Conservation (phyloP, 371 early-diverging fungal species). For the Mortierella sp. region DNA sequence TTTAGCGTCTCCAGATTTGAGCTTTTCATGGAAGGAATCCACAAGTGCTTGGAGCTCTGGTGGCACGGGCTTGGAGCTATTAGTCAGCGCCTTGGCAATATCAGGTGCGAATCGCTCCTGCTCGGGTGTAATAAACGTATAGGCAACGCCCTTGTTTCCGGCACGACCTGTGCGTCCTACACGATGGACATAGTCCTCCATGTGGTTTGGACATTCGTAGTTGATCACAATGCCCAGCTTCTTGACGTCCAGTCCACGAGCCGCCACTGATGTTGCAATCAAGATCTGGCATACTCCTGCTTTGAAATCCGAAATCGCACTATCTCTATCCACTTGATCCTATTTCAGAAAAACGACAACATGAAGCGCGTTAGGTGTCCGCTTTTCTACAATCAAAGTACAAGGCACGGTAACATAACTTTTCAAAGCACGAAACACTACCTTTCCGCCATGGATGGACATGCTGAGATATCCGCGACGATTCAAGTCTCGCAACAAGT, state of each 20-base stretch:
- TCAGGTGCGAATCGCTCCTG: conserved; percentile 96
- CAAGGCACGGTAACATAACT: neutral
- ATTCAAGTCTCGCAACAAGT: conserved; percentile 86
- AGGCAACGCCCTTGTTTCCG: conserved; percentile 96
- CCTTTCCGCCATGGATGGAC: conserved; percentile 96
- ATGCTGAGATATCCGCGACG: conserved; percentile 93
- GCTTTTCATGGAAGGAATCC: conserved; percentile 88
- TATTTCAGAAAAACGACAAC: conserved; percentile 13
- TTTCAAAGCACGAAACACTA: conserved; percentile 24
- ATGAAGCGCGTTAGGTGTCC: neutral
- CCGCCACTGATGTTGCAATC: conserved; percentile 99
- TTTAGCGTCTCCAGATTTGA: conserved; percentile 89
- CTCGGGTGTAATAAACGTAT: conserved; percentile 94
- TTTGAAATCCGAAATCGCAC: conserved; percentile 94
- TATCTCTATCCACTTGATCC: conserved; percentile 96
- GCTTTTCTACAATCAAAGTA: neutral
- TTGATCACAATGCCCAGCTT: conserved; percentile 96
- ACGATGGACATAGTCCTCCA: conserved; percentile 99
- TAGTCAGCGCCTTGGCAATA: conserved; percentile 91
- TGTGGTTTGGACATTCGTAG: conserved; percentile 98
- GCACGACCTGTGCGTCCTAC: conserved; percentile 99
- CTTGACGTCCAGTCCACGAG: conserved; percentile 99
- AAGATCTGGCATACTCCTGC: conserved; percentile 88
- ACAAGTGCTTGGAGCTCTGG: conserved; percentile 83
- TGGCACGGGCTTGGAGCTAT: conserved; percentile 82